Evolutionary conservation across 129 eudicot species (phyloP).

Genomic region (Escallonia herrerae): DNA sequence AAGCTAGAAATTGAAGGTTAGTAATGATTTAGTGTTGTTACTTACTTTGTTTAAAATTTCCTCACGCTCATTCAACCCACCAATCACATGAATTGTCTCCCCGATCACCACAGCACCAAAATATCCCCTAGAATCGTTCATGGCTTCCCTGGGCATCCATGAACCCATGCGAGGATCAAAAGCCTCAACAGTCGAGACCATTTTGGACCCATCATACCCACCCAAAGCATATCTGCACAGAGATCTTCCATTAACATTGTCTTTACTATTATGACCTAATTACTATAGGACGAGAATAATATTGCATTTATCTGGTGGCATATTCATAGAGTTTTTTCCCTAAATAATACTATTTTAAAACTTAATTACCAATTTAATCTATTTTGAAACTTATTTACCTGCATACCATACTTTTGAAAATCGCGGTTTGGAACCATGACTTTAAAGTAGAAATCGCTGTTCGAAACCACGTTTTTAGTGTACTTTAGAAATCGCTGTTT

Average conservation of each 20-base stretch:
- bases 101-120: slow-evolving; percentile 39
- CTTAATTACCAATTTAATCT: too few species aligned
- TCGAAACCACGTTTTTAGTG: too few species aligned
- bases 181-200: slow-evolving; percentile 45
- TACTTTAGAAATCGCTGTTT: too few species aligned
- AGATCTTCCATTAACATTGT: not conserved
- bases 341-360: too few species aligned
- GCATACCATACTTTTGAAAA: too few species aligned
- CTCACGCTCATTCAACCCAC: slow-evolving; percentile 31
- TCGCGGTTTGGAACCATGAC: too few species aligned
- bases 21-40: not conserved
- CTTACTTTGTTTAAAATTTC: slow-evolving; percentile 41
- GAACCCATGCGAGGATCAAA: slow-evolving; percentile 57
- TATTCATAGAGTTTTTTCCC: too few species aligned
- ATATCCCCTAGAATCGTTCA: slow-evolving; percentile 46
- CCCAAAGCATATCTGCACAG: slow-evolving; percentile 65
- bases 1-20: not conserved
- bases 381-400: too few species aligned
- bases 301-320: too few species aligned
- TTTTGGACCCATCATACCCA: slow-evolving; percentile 45
- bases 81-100: slow-evolving; percentile 34
- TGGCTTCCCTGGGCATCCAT: slow-evolving; percentile 53
- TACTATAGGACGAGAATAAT: too few species aligned
- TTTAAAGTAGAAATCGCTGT: too few species aligned
- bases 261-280: not conserved